A percentile compares a stretch with the other conserved stretches of the same genome.
Evolutionary conservation across 1,284 basidiomycete species (phyloP).

Genomic region (Leccinum fallax): DNA sequence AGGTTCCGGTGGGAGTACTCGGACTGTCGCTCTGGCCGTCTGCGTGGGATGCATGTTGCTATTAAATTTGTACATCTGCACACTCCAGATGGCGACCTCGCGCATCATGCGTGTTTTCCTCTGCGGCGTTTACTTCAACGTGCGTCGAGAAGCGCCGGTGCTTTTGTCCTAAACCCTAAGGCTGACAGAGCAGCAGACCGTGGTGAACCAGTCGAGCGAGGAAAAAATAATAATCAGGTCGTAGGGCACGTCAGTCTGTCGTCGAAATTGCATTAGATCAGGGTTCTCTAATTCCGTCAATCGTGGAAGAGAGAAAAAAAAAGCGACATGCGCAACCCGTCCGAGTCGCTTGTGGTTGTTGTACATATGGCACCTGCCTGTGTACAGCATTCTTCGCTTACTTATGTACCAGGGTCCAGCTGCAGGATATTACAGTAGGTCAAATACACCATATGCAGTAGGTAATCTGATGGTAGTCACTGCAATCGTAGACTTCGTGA

Average conservation of each 20-base stretch:
- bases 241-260: slow-evolving; percentile 3
- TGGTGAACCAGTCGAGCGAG: background rate
- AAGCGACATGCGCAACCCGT: background rate
- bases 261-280: background rate
- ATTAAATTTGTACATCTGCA: slow-evolving; percentile 1
- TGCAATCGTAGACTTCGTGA: slow-evolving; percentile 9
- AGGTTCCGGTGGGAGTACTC: background rate
- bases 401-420: slow-evolving; percentile 19
- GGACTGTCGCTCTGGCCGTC: background rate
- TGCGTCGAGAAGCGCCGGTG: slow-evolving; percentile 15
- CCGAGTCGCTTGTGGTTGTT: background rate
- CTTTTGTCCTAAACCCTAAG: slow-evolving; percentile 15
- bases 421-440: background rate
- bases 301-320: background rate
- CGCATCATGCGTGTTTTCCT: slow-evolving; percentile 25
- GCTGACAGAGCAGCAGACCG: slow-evolving; percentile 5
- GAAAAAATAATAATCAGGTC: slow-evolving; percentile 4
- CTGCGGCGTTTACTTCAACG: slow-evolving; percentile 17
- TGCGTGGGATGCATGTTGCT: background rate
- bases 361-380: background rate
- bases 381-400: slow-evolving; percentile 13
- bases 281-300: background rate
- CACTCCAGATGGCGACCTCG: slow-evolving; percentile 14
- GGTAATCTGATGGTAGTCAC: slow-evolving; percentile 6
- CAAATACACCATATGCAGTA: background rate